A percentile compares a stretch with the other conserved stretches of the same genome.
Conservation (phyloP, 106 monocot genomes). For the Acorus calamus region DNA sequence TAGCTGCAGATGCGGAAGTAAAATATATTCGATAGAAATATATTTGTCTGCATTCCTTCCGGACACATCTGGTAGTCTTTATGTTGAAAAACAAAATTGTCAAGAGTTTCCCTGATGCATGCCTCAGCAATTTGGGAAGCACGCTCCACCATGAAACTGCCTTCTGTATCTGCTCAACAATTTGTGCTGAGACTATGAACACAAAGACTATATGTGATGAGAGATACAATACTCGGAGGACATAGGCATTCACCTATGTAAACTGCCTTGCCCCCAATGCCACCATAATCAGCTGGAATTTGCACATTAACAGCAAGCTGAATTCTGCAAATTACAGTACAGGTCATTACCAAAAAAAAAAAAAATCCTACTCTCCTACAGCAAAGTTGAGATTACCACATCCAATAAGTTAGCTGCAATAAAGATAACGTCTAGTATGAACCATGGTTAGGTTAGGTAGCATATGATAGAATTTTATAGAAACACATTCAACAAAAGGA, state of each 20-base stretch:
- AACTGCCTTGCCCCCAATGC: constrained; percentile 82
- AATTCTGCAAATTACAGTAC: constrained; percentile 43
- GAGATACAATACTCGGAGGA: not conserved
- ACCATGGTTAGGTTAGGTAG: no score
- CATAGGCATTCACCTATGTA: constrained; percentile 66
- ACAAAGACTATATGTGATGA: not conserved
- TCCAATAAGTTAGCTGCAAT: no score
- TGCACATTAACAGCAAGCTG: constrained; percentile 96
- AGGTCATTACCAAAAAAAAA: no score
- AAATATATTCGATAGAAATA: constrained; percentile 71
- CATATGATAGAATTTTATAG: no score
- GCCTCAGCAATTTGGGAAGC: constrained; percentile 92
- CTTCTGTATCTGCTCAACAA: constrained; percentile 74
- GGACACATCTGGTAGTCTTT: constrained; percentile 19
- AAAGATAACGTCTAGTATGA: no score
- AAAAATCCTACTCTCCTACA: no score
- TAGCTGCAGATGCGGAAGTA: constrained; percentile 97
- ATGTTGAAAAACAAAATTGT: constrained; percentile 22
- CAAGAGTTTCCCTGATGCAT: constrained; percentile 46
- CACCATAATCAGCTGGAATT: constrained; percentile 71
- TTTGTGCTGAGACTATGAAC: constrained; percentile 2
- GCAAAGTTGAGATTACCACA: no score
- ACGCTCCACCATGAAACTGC: constrained; percentile 98
- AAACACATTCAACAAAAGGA: no score
- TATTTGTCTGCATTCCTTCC: constrained; percentile 39